Percentiles rank a stretch among this genome's conserved stretches.
phyloP scores from a whole-genome alignment of 176 grass and related monocot genomes.

The Juncus inflexus region DNA sequence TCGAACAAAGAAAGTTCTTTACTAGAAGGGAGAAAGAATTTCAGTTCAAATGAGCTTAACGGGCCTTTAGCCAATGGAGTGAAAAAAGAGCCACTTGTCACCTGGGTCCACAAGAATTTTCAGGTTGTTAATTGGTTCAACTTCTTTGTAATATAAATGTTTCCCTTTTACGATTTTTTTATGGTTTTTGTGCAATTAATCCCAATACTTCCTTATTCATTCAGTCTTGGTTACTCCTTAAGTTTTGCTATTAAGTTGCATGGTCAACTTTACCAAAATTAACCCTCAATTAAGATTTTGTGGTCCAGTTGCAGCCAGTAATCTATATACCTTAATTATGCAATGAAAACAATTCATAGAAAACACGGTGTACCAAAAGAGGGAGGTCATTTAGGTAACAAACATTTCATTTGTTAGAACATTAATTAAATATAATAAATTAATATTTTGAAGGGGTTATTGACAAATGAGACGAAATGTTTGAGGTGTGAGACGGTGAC shows the following conservation, averaged over 20 bases:
- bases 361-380: constrained; percentile 11
- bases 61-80: constrained; percentile 55
- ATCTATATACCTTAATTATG: too few species aligned
- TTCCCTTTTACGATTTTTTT: too few species aligned
- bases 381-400: background rate
- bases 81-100: constrained; percentile 64
- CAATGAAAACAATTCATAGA: too few species aligned
- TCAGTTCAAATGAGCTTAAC: constrained; percentile 44
- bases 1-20: constrained; percentile 52
- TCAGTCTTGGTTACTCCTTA: too few species aligned
- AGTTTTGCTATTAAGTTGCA: too few species aligned
- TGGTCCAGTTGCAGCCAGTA: too few species aligned
- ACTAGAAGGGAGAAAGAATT: constrained; percentile 28
- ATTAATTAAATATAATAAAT: background rate
- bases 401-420: background rate
- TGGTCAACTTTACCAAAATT: too few species aligned
- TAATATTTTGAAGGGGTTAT: constrained; percentile 52
- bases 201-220: too few species aligned
- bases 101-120: constrained; percentile 84
- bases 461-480: constrained; percentile 90
- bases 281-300: too few species aligned
- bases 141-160: background rate
- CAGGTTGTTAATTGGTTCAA: constrained; percentile 38
- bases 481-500: constrained; percentile 93
- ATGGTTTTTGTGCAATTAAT: too few species aligned